Conservation (phyloP, 441 rosid genomes). For the Viola pubescens region DNA sequence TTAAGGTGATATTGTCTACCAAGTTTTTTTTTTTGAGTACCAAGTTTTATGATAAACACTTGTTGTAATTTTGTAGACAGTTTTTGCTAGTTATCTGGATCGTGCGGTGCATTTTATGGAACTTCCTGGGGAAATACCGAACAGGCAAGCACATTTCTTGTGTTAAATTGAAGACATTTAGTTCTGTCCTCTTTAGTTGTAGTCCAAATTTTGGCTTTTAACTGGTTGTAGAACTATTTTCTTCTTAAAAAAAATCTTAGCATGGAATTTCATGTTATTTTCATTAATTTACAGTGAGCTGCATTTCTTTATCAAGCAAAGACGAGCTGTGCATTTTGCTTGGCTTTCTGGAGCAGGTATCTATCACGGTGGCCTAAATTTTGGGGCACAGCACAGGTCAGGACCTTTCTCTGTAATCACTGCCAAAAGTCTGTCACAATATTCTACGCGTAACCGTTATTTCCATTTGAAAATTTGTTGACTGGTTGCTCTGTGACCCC, state of each 20-base stretch:
- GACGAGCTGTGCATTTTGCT: constrained; percentile 96
- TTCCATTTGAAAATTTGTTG: background rate
- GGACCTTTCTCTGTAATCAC: background rate
- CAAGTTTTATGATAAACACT: constrained; percentile 13
- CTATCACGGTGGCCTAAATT: constrained; percentile 94
- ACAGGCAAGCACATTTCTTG: constrained; percentile 53
- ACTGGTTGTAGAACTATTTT: constrained; percentile 8
- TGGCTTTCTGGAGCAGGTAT: constrained; percentile 99
- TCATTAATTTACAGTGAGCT: constrained; percentile 58
- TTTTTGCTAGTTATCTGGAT: constrained; percentile 76
- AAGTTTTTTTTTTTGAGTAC: background rate
- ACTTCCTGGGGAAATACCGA: constrained; percentile 98
- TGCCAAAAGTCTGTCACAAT: too few relatives aligned
- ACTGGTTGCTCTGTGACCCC: too few relatives aligned
- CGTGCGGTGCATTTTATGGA: constrained; percentile 99
- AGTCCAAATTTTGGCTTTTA: constrained; percentile 5
- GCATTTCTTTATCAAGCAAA: constrained; percentile 93
- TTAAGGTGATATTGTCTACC: background rate
- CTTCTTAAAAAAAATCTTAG: constrained; percentile 18
- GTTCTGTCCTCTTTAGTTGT: background rate
- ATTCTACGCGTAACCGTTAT: too few relatives aligned
- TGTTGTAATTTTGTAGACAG: constrained; percentile 44
- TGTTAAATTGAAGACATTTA: constrained; percentile 5
- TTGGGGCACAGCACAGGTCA: constrained; percentile 95
- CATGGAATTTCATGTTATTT: constrained; percentile 12